phyloP scores from a whole-genome alignment of 495 filamentous ascomycete genomes.

The Aspergillus incahuasiensis region DNA sequence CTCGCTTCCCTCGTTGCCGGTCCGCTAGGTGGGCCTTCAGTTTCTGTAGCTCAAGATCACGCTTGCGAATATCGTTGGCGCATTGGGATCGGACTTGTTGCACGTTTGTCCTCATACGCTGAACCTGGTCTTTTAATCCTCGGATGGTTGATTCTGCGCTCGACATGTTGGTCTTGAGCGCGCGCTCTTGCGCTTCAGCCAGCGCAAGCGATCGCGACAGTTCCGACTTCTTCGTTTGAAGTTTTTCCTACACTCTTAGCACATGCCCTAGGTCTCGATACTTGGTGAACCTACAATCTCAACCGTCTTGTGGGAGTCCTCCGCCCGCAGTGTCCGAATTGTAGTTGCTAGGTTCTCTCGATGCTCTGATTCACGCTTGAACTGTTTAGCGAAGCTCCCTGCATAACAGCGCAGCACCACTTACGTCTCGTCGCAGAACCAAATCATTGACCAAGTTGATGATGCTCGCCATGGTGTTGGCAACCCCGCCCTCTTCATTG shows the following conservation, averaged over 20 bases:
- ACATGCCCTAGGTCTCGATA: not conserved
- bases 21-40: slow-evolving; percentile 79
- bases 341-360: slow-evolving; percentile 75
- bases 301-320: slow-evolving; percentile 64
- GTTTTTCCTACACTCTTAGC: slow-evolving; percentile 39
- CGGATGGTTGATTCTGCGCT: slow-evolving; percentile 65
- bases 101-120: slow-evolving; percentile 68
- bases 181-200: slow-evolving; percentile 67
- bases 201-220: slow-evolving; percentile 69
- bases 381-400: slow-evolving; percentile 14
- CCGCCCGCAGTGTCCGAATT: slow-evolving; percentile 66
- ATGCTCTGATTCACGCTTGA: slow-evolving; percentile 81
- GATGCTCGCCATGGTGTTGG: slow-evolving; percentile 73
- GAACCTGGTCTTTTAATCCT: slow-evolving; percentile 72
- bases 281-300: slow-evolving; percentile 38
- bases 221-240: slow-evolving; percentile 68
- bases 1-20: slow-evolving; percentile 45
- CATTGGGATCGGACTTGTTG: slow-evolving; percentile 81
- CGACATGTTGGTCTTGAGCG: slow-evolving; percentile 62
- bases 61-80: slow-evolving; percentile 86
- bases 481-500: slow-evolving; percentile 56
- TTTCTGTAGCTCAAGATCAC: slow-evolving; percentile 81
- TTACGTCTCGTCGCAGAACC: slow-evolving; percentile 75
- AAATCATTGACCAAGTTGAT: slow-evolving; percentile 93
- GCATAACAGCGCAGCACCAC: slow-evolving; percentile 22